These are phyloP conservation scores for Coemansia reversa DNA, from an alignment of 192 early-diverging fungal species.

Conservation along the genomic window DNA sequence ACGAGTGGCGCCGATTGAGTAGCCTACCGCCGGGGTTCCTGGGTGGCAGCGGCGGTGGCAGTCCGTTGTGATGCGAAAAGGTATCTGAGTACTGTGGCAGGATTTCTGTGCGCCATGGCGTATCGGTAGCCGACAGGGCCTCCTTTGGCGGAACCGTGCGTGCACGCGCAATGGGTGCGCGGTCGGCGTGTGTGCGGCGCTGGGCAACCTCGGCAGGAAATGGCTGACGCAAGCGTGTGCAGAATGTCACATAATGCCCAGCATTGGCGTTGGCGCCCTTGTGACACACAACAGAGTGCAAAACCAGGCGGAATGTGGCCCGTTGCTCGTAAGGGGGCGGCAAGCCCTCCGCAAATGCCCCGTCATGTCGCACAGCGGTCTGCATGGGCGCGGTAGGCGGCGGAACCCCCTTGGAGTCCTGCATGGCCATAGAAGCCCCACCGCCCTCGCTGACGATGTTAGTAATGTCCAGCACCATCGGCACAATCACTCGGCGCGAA, in stretches of 20 bases:
- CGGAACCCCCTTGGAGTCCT: conserved; percentile 5
- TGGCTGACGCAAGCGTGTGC: conserved; percentile 37
- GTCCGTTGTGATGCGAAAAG: neutral
- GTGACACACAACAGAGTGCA: conserved; percentile 61
- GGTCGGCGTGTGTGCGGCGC: neutral
- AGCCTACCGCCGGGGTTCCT: neutral
- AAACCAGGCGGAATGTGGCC: conserved; percentile 54
- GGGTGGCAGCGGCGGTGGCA: neutral
- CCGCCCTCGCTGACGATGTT: conserved; percentile 20
- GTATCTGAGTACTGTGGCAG: too few species aligned
- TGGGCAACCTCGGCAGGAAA: conserved; percentile 18
- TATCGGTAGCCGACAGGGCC: neutral
- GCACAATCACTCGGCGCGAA: conserved; percentile 56
- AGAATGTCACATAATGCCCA: conserved; percentile 58
- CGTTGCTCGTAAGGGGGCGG: conserved; percentile 34
- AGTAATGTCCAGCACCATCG: conserved; percentile 40
- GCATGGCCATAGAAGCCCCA: conserved; percentile 11
- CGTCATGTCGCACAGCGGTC: neutral
- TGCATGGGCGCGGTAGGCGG: neutral
- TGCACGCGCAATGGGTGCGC: neutral
- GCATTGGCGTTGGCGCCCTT: conserved; percentile 45
- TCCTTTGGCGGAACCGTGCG: neutral
- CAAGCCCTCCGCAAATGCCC: conserved; percentile 4
- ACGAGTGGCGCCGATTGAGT: conserved; percentile 25
- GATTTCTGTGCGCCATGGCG: too few species aligned